Conservation (phyloP, 306 rosid species). For the Rosa rugosa region DNA sequence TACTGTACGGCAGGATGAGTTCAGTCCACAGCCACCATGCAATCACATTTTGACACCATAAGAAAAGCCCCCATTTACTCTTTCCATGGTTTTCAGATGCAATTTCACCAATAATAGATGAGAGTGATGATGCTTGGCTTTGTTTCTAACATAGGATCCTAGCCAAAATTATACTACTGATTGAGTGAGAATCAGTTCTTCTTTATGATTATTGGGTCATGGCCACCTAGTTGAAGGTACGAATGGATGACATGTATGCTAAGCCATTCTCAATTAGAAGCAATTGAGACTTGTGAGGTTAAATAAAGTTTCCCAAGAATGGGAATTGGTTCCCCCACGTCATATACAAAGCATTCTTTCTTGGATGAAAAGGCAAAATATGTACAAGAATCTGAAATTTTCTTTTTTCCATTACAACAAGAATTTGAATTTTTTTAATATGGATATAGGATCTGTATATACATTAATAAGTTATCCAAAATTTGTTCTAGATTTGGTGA, state of each 20-base stretch:
- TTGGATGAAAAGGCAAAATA: slow-evolving; percentile 24
- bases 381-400: not conserved
- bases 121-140: not conserved
- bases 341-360: slow-evolving; percentile 11
- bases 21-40: not conserved
- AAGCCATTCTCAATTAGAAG: slow-evolving; percentile 26
- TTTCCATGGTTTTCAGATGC: not conserved
- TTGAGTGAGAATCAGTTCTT: slow-evolving; percentile 37
- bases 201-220: slow-evolving; percentile 13
- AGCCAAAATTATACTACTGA: not conserved
- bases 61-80: not conserved
- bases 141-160: not conserved
- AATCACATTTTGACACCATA: not conserved
- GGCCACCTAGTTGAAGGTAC: slow-evolving; percentile 34
- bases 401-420: not conserved
- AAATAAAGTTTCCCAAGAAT: slow-evolving; percentile 12
- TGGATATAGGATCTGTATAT: not conserved
- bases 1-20: slow-evolving; percentile 7
- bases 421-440: not conserved
- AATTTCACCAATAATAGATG: not conserved
- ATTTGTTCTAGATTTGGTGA: not conserved
- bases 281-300: slow-evolving; percentile 35
- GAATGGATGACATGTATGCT: slow-evolving; percentile 33
- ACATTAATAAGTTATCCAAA: not conserved
- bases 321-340: slow-evolving; percentile 41